These are phyloP conservation scores for Solanum phureja DNA, from an alignment of 257 asterid species.

Conservation along the genomic window DNA sequence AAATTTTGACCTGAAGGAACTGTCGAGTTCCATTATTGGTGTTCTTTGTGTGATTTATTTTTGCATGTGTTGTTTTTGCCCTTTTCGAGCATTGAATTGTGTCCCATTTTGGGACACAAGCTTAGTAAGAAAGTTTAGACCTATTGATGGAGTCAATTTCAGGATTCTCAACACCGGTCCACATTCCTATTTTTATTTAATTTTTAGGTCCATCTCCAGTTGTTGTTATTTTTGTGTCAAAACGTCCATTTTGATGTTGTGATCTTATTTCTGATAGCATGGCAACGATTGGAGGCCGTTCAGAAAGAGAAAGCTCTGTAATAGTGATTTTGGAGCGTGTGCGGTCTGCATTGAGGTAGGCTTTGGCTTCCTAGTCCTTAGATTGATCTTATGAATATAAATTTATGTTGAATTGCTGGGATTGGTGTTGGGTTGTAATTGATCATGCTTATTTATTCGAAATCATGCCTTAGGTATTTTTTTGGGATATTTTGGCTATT, in stretches of 20 bases:
- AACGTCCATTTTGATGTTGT: neutral
- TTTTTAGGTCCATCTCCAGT: neutral
- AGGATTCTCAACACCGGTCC: neutral
- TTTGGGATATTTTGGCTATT: neutral
- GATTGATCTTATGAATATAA: neutral
- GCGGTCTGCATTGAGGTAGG: neutral
- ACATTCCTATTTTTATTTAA: neutral
- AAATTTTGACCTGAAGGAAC: no score
- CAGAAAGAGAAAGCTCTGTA: neutral
- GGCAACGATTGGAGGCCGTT: neutral
- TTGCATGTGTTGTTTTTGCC: no score
- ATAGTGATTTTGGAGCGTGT: neutral
- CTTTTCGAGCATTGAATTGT: no score
- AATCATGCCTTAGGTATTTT: neutral
- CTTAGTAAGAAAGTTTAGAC: no score
- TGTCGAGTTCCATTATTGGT: no score
- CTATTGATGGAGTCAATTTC: no score
- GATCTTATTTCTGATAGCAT: neutral
- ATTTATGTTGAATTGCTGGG: neutral
- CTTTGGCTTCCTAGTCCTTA: neutral
- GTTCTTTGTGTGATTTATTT: neutral
- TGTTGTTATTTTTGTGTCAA: no score
- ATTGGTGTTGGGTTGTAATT: neutral
- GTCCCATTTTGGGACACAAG: no score
- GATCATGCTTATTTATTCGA: neutral